Evolutionary conservation across 1,139 yeast species (phyloP).

Genomic region (Arxiozyma bovina): DNA sequence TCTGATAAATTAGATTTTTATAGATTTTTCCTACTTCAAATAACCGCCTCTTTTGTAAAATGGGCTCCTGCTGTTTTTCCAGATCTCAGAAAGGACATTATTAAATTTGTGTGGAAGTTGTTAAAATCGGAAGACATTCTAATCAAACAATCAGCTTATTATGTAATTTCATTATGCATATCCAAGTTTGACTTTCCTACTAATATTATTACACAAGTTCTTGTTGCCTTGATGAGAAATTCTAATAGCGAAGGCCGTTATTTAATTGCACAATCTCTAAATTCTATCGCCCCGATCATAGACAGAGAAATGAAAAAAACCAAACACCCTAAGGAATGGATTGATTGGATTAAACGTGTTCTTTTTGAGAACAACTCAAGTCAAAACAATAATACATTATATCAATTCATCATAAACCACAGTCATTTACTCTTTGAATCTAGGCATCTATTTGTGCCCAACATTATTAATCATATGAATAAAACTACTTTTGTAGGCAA

Average conservation of each 20-base stretch:
- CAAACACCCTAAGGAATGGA: slow-evolving; percentile 68
- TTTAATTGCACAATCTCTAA: slow-evolving; percentile 80
- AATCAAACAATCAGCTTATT: slow-evolving; percentile 89
- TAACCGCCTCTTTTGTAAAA: slow-evolving; percentile 69
- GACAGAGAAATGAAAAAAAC: slow-evolving; percentile 54
- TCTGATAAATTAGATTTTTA: slow-evolving; percentile 69
- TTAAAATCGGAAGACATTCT: slow-evolving; percentile 83
- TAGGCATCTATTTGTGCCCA: slow-evolving; percentile 81
- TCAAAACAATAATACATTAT: slow-evolving; percentile 52
- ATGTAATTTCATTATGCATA: slow-evolving; percentile 78
- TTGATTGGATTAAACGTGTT: slow-evolving; percentile 91
- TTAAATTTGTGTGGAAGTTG: slow-evolving; percentile 91
- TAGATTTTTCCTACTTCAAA: slow-evolving; percentile 69
- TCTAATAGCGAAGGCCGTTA: slow-evolving; percentile 80
- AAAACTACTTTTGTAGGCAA: slow-evolving; percentile 75
- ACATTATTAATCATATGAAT: slow-evolving; percentile 91
- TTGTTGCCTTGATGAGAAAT: slow-evolving; percentile 78
- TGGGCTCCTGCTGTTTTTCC: slow-evolving; percentile 54
- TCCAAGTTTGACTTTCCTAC: slow-evolving; percentile 84
- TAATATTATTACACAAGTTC: slow-evolving; percentile 82
- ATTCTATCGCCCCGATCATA: slow-evolving; percentile 81
- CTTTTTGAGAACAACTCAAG: slow-evolving; percentile 86
- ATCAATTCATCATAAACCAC: slow-evolving; percentile 82
- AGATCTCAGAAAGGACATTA: slow-evolving; percentile 73
- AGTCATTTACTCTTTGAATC: slow-evolving; percentile 77